phyloP scores from a whole-genome alignment of 805 yeast species.

The Starmerella roubikii region DNA sequence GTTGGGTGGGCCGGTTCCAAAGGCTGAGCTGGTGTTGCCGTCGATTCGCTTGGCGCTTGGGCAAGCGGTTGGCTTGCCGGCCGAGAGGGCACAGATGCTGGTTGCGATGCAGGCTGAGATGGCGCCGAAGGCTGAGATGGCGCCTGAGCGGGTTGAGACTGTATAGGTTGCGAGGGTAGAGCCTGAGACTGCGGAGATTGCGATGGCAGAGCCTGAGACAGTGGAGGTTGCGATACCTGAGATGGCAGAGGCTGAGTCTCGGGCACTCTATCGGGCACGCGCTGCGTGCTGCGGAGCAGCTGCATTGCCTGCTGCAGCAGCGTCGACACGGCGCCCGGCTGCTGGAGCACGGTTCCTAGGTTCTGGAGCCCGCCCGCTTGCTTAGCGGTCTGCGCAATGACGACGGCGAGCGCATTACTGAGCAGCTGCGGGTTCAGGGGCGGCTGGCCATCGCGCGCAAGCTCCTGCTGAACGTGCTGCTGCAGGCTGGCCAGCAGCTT shows the following conservation, averaged over 20 bases:
- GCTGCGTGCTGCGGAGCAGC: slow-evolving; percentile 16
- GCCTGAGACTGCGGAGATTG: background rate
- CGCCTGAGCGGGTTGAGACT: background rate
- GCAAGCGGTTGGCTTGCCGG: too few relatives aligned
- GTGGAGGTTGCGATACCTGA: background rate
- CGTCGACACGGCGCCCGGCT: slow-evolving; percentile 17
- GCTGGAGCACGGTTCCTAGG: slow-evolving; percentile 16
- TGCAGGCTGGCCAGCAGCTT: slow-evolving; percentile 72
- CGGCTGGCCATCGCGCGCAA: slow-evolving; percentile 58
- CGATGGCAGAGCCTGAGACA: background rate
- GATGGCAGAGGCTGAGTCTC: slow-evolving; percentile 1
- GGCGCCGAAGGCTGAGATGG: background rate
- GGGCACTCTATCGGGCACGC: slow-evolving; percentile 4
- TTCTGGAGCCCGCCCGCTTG: slow-evolving; percentile 29
- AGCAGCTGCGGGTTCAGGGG: slow-evolving; percentile 67
- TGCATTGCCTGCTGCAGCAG: slow-evolving; percentile 16
- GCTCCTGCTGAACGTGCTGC: slow-evolving; percentile 67
- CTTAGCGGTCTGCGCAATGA: slow-evolving; percentile 82
- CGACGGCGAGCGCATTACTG: slow-evolving; percentile 85
- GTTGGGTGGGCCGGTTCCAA: background rate
- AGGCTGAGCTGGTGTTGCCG: background rate
- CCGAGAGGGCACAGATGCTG: too few relatives aligned
- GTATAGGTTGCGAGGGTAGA: background rate
- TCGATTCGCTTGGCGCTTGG: background rate
- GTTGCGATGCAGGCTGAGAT: too few relatives aligned